Conservation (phyloP, 2,329 filamentous ascomycete genomes). For the Colletotrichum cuscutae region DNA sequence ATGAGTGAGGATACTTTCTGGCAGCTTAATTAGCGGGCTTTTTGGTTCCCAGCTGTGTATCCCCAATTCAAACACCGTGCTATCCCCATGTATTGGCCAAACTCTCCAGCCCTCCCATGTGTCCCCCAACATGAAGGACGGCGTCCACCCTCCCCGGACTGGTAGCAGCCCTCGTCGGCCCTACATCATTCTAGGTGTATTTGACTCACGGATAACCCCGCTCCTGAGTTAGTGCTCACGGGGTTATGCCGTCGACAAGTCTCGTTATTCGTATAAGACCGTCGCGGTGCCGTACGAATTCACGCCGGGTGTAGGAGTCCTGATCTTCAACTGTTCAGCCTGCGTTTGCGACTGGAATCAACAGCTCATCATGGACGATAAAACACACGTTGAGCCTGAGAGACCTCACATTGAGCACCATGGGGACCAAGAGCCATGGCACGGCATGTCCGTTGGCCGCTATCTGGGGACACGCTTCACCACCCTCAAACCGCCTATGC, state of each 20-base stretch:
- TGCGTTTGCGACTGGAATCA: neutral
- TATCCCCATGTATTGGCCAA: constrained; percentile 4
- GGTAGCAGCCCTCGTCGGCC: neutral
- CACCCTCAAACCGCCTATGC: constrained; percentile 67
- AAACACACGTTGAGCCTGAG: constrained; percentile 11
- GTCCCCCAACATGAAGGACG: neutral
- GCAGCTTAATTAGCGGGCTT: neutral
- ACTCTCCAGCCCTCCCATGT: neutral
- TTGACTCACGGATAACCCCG: constrained; percentile 28
- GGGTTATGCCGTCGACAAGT: neutral
- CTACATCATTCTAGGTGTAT: neutral
- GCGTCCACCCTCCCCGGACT: neutral
- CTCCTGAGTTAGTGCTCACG: constrained; percentile 2
- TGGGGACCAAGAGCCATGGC: constrained; percentile 52
- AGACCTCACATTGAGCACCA: neutral
- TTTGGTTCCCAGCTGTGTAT: neutral
- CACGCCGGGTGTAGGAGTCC: no score
- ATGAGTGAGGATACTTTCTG: neutral
- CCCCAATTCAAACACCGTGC: neutral
- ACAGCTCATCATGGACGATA: constrained; percentile 19
- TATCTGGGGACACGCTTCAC: constrained; percentile 65
- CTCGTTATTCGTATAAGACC: constrained; percentile 11
- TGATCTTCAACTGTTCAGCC: neutral
- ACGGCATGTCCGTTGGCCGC: constrained; percentile 58
- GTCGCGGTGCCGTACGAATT: neutral